Percentiles rank a stretch among this genome's conserved stretches.
phyloP scores from a whole-genome alignment of 306 rosid genomes.

The Mimosa bimucronata region DNA sequence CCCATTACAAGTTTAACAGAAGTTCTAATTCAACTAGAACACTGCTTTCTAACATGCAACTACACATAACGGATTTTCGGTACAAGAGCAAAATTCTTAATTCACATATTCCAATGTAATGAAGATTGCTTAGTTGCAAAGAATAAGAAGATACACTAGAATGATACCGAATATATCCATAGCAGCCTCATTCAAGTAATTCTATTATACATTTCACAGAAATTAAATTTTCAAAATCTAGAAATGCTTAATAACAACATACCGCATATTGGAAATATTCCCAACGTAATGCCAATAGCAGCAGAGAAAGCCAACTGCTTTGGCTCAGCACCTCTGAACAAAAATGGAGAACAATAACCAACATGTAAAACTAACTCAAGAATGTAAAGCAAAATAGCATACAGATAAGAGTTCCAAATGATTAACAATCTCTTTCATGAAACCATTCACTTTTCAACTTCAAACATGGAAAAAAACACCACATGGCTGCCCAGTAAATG shows the following conservation, averaged over 20 bases:
- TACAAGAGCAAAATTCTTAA: not conserved
- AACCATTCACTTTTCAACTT: not conserved
- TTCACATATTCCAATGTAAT: not conserved
- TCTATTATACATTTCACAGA: not conserved
- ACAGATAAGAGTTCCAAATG: not conserved
- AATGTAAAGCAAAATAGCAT: not conserved
- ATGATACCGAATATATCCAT: not conserved
- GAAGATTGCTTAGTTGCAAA: not conserved
- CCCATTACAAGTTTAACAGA: conserved; percentile 3
- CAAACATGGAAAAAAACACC: not conserved
- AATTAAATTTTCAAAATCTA: not conserved
- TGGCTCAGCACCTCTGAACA: conserved; percentile 89
- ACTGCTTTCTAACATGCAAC: not conserved
- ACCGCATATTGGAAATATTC: conserved; percentile 74
- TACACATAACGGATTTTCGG: not conserved
- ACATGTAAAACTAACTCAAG: not conserved
- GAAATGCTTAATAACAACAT: conserved; percentile 4
- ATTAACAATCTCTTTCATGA: not conserved
- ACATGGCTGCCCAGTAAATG: not conserved
- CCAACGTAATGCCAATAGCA: conserved; percentile 64
- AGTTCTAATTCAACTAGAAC: not conserved
- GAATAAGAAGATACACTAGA: not conserved
- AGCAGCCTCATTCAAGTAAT: not conserved
- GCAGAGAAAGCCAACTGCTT: conserved; percentile 70
- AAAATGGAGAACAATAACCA: conserved; percentile 10